These are phyloP conservation scores for Parasitella parasitica DNA, from an alignment of 371 early-diverging fungal species.

Conservation along the genomic window DNA sequence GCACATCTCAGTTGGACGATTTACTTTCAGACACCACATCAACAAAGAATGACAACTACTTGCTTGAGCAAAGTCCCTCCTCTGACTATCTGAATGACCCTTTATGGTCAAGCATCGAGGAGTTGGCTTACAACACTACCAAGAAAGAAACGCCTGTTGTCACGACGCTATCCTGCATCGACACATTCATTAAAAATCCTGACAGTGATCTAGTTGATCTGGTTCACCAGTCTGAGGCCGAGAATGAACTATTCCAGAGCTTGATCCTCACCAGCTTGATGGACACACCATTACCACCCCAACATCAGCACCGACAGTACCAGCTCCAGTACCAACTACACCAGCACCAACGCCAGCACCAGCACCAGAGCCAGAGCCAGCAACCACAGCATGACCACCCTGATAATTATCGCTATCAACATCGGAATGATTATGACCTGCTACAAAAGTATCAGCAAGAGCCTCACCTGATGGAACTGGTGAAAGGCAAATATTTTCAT, in stretches of 20 bases:
- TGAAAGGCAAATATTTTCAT: neutral
- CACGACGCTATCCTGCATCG: conserved; percentile 10
- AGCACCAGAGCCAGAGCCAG: neutral
- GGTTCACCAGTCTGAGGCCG: conserved; percentile 3
- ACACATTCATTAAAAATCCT: conserved; percentile 14
- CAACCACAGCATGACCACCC: neutral
- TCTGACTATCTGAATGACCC: neutral
- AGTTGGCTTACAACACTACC: neutral
- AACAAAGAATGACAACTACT: neutral
- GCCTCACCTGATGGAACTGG: neutral
- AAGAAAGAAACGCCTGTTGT: neutral
- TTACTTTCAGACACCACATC: neutral
- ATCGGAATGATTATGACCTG: neutral
- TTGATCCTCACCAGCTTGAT: conserved; percentile 4
- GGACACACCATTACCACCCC: neutral
- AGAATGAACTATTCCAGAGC: conserved; percentile 1
- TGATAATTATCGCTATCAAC: neutral
- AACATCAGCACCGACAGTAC: neutral
- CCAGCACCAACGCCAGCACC: neutral
- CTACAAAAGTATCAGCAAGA: neutral
- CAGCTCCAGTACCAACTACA: neutral
- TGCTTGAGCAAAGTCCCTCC: neutral
- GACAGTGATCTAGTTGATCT: conserved; percentile 15
- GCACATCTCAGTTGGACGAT: neutral
- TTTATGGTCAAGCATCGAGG: conserved; percentile 10